phyloP scores from a whole-genome alignment of 2,329 filamentous ascomycete genomes.

The Pleurostoma richardsiae region DNA sequence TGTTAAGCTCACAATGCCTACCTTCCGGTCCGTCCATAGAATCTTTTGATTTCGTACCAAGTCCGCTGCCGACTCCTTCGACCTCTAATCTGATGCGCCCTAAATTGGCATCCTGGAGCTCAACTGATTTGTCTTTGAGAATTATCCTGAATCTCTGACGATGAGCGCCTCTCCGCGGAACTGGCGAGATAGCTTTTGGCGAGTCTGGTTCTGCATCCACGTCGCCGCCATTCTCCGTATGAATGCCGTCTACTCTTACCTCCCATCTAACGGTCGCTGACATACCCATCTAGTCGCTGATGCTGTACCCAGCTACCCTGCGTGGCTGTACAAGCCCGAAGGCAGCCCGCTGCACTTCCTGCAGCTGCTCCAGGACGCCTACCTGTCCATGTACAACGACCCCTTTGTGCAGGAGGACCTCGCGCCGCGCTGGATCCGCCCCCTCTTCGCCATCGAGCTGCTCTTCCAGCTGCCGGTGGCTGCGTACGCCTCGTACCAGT shows the following conservation, averaged over 20 bases:
- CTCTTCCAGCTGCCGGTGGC: slow-evolving; percentile 45
- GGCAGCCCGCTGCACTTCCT: slow-evolving; percentile 43
- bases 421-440: slow-evolving; percentile 42
- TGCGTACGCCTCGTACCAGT: slow-evolving; percentile 37
- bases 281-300: slow-evolving; percentile 38
- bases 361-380: slow-evolving; percentile 36
- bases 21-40: too few relatives aligned
- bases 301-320: slow-evolving; percentile 47
- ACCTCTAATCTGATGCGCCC: too few relatives aligned
- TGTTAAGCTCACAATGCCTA: too few relatives aligned
- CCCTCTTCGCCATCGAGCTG: slow-evolving; percentile 45
- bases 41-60: too few relatives aligned
- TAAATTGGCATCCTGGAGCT: too few relatives aligned
- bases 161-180: slow-evolving; percentile 8
- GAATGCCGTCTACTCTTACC: slow-evolving; percentile 3
- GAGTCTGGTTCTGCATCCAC: slow-evolving; percentile 24
- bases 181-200: slow-evolving; percentile 21
- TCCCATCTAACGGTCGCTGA: not conserved
- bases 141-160: not conserved
- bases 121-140: too few relatives aligned
- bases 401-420: slow-evolving; percentile 39
- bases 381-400: slow-evolving; percentile 44
- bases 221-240: slow-evolving; percentile 22
- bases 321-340: slow-evolving; percentile 32
- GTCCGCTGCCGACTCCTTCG: too few relatives aligned